Evolutionary conservation across 2,329 filamentous ascomycete species (phyloP), one percentile per base, ranked within the genome.

Genomic region (Xylariaceae sp.): DNA sequence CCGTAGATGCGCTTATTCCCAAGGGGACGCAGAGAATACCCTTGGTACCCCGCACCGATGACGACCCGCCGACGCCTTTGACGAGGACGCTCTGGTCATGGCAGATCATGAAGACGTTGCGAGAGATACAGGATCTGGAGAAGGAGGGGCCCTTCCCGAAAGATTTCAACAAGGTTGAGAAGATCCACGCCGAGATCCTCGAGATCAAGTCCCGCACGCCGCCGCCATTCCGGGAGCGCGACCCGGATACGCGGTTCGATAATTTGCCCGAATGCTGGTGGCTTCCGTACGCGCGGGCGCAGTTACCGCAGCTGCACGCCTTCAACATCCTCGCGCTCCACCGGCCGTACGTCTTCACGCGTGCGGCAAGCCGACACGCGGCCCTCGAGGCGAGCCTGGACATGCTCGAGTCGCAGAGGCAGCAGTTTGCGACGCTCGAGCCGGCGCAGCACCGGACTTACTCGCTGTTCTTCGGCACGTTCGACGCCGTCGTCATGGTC

Each of bases 401-500:
- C 2, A 74, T 78, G 60, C 64, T 82, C 2, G 66, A 73, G 16
- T 62, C 73, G 12, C 77, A 81, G 53, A 64, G 68, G 43, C 53
- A 61, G 24, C 65, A 72, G 34, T 72, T 77, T 49, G 62, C 68
- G 38, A 60, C 64, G 21, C 56, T 78, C 9, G 64, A 64, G 13
- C 66, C 69, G 12, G 65, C 71, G 29, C 70, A 76, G 35, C 79
- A 73, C 49, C 69, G 68, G 48, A 68, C 68, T 51, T 76, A 76
- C 48, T 65, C 70, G 12, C 63, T 81, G 3, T 80, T 81, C 54
- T 79, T 78, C 36, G 75, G 74, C 36, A 80, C 74, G 5, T 81
- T 82, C 43, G 78, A 82, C 50, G 77, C 78, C 11, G 71, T 80
- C 14, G 74, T 81, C 12, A 64, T 81, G 39, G 66, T 80, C 37